Evolutionary conservation across 1,284 basidiomycete species (phyloP).

Genomic region (Neonothopanus nambi): DNA sequence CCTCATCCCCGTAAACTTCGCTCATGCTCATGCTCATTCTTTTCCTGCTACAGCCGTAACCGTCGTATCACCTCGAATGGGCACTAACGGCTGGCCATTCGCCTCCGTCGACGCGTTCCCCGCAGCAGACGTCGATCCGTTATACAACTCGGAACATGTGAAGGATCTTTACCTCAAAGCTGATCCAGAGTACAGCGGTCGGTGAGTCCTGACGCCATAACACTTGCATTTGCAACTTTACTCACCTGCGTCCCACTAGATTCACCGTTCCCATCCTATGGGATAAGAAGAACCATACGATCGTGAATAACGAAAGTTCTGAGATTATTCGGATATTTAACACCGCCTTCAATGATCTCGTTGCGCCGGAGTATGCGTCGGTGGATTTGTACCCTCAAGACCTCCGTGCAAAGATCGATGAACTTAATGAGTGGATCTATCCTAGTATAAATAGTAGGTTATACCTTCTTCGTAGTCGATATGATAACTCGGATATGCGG

Average conservation of each 20-base stretch:
- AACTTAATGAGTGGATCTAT: slow-evolving; percentile 60
- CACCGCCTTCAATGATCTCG: slow-evolving; percentile 72
- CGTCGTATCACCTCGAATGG: slow-evolving; percentile 79
- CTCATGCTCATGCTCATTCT: too few species aligned
- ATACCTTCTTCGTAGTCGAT: too few species aligned
- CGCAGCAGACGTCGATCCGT: slow-evolving; percentile 70
- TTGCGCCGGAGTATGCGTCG: slow-evolving; percentile 65
- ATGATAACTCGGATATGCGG: too few species aligned
- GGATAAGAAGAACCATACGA: slow-evolving; percentile 88
- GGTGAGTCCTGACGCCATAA: slow-evolving; percentile 35
- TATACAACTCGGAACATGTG: slow-evolving; percentile 72
- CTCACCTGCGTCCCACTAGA: slow-evolving; percentile 38
- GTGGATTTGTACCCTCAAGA: slow-evolving; percentile 81
- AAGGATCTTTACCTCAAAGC: slow-evolving; percentile 86
- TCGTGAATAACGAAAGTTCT: slow-evolving; percentile 94
- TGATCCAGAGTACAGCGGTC: slow-evolving; percentile 67
- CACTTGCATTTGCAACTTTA: background rate
- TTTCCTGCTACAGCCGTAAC: slow-evolving; percentile 65
- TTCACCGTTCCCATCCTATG: slow-evolving; percentile 92
- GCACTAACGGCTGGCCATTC: slow-evolving; percentile 87
- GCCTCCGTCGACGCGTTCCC: slow-evolving; percentile 70
- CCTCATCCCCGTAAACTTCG: too few species aligned
- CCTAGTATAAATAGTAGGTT: slow-evolving; percentile 43
- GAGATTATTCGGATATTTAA: slow-evolving; percentile 90
- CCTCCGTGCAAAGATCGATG: slow-evolving; percentile 79